Base-by-base conservation (phyloP, 2,329 filamentous ascomycete genomes). In the Trichocomaceae sp. region DNA sequence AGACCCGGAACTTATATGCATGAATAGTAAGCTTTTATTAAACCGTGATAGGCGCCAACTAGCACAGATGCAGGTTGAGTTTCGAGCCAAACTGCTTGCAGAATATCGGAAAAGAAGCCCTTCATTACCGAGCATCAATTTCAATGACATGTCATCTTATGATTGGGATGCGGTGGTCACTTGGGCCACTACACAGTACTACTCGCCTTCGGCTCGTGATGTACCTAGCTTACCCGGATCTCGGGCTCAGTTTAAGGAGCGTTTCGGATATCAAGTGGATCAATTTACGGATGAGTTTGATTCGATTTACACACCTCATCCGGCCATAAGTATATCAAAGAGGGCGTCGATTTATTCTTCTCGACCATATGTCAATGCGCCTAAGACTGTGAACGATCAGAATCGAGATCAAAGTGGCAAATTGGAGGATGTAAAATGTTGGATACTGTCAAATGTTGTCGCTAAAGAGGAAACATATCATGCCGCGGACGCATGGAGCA, bases 391-490 rank as follows among this genome's bases (percentile, higher is more conserved):
- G 12, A 26, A 20, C 17, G 9, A 48, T 26, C 22, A 23, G 10
- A 22, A 39, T 8, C 59, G 15, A 26, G 46, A 45, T 46, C 62
- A 62, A 52, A 37, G 52, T 17, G 57, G 63, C 17, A 61, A 63
- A 10, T 59, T 74, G 3, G 68, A 72, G 3, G 61, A 69, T 7
- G 73, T 71, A 37, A 77, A 75, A 62, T 70, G 70, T n/a, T 79
- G 73, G 74, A 69, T 77, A 46, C 72, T 76, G 12, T 73, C 77
- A 19, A 77, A 77, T 41, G 62, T 77, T 26, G 63, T 76, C 33
- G 75, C 76, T 0, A 66, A 71, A 1, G 69, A 75, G 47, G 66
- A 72, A 19, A 66, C 62, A 1, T 79, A 77, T 58, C 59, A 70
- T 37, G 60, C 72, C 0, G 55, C 54, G 3, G 63, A 70, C n/a